Evolutionary conservation across 345 rosid genomes (phyloP).

Genomic region (Barbarea vulgaris): DNA sequence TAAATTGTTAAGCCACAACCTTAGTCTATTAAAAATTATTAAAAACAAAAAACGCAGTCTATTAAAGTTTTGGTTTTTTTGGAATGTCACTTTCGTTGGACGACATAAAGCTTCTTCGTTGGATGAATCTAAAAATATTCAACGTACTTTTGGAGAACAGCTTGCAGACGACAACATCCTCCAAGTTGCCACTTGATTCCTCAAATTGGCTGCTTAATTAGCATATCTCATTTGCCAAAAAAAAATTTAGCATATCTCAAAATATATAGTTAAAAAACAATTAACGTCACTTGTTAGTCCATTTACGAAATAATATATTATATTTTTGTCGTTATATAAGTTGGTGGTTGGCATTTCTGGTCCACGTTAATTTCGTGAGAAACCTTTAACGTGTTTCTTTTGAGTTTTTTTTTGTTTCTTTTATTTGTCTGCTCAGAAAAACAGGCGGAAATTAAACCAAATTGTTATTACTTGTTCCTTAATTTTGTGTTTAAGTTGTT

Average conservation of each 20-base stretch:
- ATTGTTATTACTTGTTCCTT: slow-evolving; percentile 22
- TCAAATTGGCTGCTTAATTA: slow-evolving; percentile 36
- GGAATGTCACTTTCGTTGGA: slow-evolving; percentile 19
- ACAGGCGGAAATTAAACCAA: slow-evolving; percentile 1
- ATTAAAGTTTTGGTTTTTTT: neutral
- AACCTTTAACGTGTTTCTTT: slow-evolving; percentile 34
- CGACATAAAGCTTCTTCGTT: slow-evolving; percentile 40
- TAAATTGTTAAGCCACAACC: neutral
- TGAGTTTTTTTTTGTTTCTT: slow-evolving; percentile 14
- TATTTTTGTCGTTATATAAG: slow-evolving; percentile 28
- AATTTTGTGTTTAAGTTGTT: neutral
- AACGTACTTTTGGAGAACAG: slow-evolving; percentile 36
- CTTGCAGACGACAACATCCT: slow-evolving; percentile 30
- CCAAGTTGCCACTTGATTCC: slow-evolving; percentile 31
- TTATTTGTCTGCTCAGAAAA: slow-evolving; percentile 14
- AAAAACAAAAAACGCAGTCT: neutral
- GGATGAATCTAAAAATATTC: slow-evolving; percentile 35
- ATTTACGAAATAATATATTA: slow-evolving; percentile 16
- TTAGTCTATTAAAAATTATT: neutral
- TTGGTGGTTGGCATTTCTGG: slow-evolving; percentile 31
- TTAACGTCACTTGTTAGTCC: slow-evolving; percentile 20
- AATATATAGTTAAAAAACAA: neutral
- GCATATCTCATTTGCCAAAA: no score
- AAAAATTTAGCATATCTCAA: slow-evolving; percentile 18
- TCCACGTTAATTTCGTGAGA: slow-evolving; percentile 39